Evolutionary conservation across 2,329 filamentous ascomycete species (phyloP), one percentile per base, ranked within the genome.

Genomic region (Incumbomyces lentus): DNA sequence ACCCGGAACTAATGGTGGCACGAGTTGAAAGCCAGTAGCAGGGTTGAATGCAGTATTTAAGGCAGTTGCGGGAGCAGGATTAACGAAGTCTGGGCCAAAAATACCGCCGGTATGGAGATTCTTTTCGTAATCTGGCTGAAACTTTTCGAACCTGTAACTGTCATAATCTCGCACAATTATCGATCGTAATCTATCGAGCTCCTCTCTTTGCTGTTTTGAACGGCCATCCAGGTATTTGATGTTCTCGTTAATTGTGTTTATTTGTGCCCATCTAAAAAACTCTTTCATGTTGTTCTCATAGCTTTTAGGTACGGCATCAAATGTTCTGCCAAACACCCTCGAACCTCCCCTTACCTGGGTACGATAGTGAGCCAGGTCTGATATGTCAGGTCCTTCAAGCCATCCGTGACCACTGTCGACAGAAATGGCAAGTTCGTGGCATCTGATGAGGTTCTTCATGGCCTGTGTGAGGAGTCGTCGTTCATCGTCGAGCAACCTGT

Each of bases 331-430:
- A 56, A 79, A 78, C 1, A 78, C 67, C 7, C 59, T 52, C 22
- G 64, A 60, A 16, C 55, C 52, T 12, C 62, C 63, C 2, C 49
- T 50, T n/a, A 60, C 62, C 1, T 64, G 65, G 14, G 68, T 63
- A 39, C 73, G 65, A 16, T 74, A 65, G 5, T 66, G 65, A 38
- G 71, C 71, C 16, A 67, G 62, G 33, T 72, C 64, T 0, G 71
- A 74, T 14, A 70, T 63, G 58, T 84, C 79, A 1, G 80, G 76
- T 1, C 81, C 80, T 39, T 67, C 66, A 10, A 86, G 69, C 70
- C 79, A 85, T 10, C 82, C 82, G 32, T 85, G 68, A 8, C 82
- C 81, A 47, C 74, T 79, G 57, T 84, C 78, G 34, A 84, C 71
- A 14, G 78, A 83, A 2, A 86, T 62, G 0, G 76, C 82, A n/a